Percentiles rank a stretch among this genome's conserved stretches.
These are phyloP conservation scores for Geotrichum macrosporum DNA, from an alignment of 1,139 yeast species.

Conservation along the genomic window DNA sequence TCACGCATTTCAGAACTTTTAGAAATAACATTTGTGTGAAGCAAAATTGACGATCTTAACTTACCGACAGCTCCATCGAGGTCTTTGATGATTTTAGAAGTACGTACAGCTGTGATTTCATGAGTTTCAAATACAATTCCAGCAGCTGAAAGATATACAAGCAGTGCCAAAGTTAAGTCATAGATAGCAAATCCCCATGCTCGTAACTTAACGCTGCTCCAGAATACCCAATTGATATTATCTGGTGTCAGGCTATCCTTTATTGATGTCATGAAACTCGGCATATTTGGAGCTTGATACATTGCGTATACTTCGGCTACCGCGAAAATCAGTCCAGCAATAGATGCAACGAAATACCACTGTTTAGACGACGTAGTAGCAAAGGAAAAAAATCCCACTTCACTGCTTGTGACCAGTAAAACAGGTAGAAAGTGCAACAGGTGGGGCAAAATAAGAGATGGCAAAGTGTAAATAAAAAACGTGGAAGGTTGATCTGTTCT, in stretches of 20 bases:
- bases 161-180: conserved; percentile 22
- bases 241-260: conserved; percentile 17
- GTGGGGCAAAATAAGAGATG: conserved; percentile 27
- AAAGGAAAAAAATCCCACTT: conserved; percentile 3
- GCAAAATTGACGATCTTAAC: conserved; percentile 16
- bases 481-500: conserved; percentile 22
- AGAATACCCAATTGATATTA: conserved; percentile 26
- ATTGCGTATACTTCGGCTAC: conserved; percentile 21
- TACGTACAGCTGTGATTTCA: conserved; percentile 13
- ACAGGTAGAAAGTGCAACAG: conserved; percentile 25
- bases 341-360: conserved; percentile 22
- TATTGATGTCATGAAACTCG: conserved; percentile 2
- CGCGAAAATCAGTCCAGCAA: conserved; percentile 13
- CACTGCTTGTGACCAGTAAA: conserved; percentile 24
- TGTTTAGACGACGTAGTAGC: conserved; percentile 22
- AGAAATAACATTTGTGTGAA: conserved; percentile 20
- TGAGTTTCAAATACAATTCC: conserved; percentile 26
- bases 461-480: conserved; percentile 26
- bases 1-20: conserved; percentile 12
- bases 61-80: conserved; percentile 10
- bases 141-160: conserved; percentile 26
- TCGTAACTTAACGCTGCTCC: conserved; percentile 23
- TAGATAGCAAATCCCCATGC: conserved; percentile 21
- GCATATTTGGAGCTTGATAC: conserved; percentile 17
- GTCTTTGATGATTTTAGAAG: conserved; percentile 5